Conservation (phyloP, 306 rosid species). For the Prunus campanulata region DNA sequence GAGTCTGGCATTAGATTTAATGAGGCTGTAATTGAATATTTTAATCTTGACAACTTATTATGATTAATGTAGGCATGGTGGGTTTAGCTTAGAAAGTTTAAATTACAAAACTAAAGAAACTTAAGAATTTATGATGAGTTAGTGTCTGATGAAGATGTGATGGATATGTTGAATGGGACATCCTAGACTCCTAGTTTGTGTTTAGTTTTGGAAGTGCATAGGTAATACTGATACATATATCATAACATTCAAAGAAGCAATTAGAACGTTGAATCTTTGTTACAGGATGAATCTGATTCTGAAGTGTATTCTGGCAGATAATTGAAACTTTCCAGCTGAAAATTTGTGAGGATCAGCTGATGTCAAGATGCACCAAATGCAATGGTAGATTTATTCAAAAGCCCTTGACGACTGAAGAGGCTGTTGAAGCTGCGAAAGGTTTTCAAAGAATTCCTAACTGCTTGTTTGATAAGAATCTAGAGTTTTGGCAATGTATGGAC, state of each 20-base stretch:
- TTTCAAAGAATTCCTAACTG: conserved; percentile 84
- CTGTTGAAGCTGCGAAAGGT: conserved; percentile 82
- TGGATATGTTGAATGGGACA: background rate
- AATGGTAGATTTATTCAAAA: conserved; percentile 90
- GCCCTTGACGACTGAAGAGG: conserved; percentile 80
- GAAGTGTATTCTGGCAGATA: conserved; percentile 48
- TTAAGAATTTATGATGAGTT: background rate
- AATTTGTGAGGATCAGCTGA: conserved; percentile 69
- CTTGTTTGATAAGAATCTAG: conserved; percentile 79
- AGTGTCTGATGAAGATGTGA: background rate
- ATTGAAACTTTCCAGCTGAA: conserved; percentile 72
- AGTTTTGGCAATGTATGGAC: conserved; percentile 95
- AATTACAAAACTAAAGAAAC: background rate
- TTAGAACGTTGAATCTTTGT: background rate
- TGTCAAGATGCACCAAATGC: conserved; percentile 96
- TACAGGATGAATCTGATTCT: conserved; percentile 12
- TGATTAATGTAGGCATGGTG: background rate
- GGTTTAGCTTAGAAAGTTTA: background rate
- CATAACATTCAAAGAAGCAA: background rate
- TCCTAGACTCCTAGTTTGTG: background rate
- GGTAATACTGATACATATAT: background rate
- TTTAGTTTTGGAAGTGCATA: background rate
- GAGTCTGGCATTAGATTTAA: background rate
- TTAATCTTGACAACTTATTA: background rate
- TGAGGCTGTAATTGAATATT: background rate